Conservation (phyloP, 768 basidiomycete species). For the Steccherinum ochraceum region DNA sequence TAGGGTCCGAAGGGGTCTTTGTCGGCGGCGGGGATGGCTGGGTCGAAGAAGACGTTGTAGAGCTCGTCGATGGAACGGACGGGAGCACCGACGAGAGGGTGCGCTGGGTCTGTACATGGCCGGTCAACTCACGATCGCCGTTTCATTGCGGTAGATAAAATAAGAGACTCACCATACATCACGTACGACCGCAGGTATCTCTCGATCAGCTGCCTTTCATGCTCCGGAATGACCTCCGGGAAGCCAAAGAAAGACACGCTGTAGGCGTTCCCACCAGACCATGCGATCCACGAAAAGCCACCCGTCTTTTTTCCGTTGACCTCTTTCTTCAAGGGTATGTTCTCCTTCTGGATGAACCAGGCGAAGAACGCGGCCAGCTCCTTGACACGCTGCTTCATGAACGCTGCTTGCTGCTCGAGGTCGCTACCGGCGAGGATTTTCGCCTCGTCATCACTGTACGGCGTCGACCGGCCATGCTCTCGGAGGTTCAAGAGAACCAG, state of each 20-base stretch:
- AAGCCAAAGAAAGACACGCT: neutral
- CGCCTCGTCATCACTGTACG: neutral
- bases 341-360: neutral
- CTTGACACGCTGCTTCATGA: neutral
- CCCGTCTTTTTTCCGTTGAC: neutral
- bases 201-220: neutral
- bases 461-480: neutral
- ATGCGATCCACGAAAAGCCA: conserved; percentile 3
- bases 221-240: neutral
- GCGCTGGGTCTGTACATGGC: no score
- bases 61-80: no score
- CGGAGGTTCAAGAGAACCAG: conserved; percentile 17
- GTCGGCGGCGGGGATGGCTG: neutral
- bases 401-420: neutral
- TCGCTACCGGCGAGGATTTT: neutral
- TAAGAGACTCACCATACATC: neutral
- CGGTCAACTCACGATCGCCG: no score
- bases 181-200: conserved; percentile 2
- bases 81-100: no score
- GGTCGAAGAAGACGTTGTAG: neutral
- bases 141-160: no score
- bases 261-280: conserved; percentile 3
- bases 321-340: neutral
- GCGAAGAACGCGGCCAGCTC: conserved; percentile 6
- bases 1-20: neutral